A percentile compares a stretch with the other conserved stretches of the same genome.
These are phyloP conservation scores for Gamsiella multidivaricata DNA, from an alignment of 192 early-diverging fungal genomes.

Conservation along the genomic window DNA sequence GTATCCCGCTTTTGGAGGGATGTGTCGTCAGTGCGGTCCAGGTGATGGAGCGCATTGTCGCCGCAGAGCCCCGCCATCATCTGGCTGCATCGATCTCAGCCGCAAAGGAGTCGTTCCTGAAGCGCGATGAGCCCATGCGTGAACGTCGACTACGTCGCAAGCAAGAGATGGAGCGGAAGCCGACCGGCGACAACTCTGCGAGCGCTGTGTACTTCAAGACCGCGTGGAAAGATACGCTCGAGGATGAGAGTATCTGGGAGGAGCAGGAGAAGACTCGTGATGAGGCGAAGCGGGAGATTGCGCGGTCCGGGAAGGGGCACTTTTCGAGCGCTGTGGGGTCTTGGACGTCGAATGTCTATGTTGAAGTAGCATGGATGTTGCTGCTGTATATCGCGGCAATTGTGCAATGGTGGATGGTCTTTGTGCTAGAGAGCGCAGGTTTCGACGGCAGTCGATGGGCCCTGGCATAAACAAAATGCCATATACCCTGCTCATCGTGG, in stretches of 20 bases:
- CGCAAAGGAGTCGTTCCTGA: conserved; percentile 33
- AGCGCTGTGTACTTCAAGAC: conserved; percentile 32
- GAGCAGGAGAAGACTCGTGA: conserved; percentile 28
- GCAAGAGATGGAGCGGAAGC: background rate
- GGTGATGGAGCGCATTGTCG: conserved; percentile 59
- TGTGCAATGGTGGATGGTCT: conserved; percentile 47
- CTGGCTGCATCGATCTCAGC: conserved; percentile 15
- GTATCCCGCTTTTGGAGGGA: conserved; percentile 70
- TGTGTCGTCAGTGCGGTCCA: conserved; percentile 68
- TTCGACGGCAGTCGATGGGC: conserved; percentile 52
- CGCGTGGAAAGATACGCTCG: conserved; percentile 45
- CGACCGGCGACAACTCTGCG: conserved; percentile 1
- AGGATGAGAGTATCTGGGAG: conserved; percentile 48
- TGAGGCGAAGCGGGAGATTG: background rate
- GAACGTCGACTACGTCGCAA: conserved; percentile 25
- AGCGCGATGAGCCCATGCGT: conserved; percentile 44
- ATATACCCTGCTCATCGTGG: too few relatives aligned
- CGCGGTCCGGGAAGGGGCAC: conserved; percentile 10
- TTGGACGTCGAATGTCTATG: conserved; percentile 48
- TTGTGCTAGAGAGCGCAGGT: conserved; percentile 41
- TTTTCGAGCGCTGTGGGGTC: conserved; percentile 29
- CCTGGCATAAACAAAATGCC: conserved; percentile 19
- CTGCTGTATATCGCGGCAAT: conserved; percentile 40
- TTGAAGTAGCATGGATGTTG: conserved; percentile 47
- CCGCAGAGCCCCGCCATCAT: conserved; percentile 8